Base-by-base conservation (phyloP, 2,329 filamentous ascomycete genomes). In the Claviceps sp. region DNA sequence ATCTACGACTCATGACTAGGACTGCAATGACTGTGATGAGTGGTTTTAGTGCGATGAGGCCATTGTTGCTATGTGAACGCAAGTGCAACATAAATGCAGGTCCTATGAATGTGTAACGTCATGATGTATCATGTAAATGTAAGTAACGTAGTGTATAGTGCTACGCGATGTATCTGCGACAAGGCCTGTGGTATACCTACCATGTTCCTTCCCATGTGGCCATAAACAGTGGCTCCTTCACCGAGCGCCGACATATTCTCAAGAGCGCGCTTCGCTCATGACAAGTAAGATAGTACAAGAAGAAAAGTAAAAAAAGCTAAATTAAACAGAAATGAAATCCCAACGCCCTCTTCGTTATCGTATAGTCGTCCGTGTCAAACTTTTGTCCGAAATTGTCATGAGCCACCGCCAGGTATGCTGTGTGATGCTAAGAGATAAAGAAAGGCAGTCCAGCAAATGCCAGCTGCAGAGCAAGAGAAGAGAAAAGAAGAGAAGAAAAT, bases 381-480 rank as follows among this genome's bases (percentile, higher is more conserved):
- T 53, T 49, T 44, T 54, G 7, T n/a, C 55, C 44, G 53, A 57
- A 61, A 47, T 55, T 49, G 40, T 61, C 49, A 54, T 38, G 51
- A 54, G 49, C 58, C 57, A 55, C 57, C 57, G 54, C 52, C 42
- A 60, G 63, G 64, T 65, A 66, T 66, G 60, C 59, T 63, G 51
- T 51, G 30, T 11, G 9, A 34, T 34, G 9, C 30, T 4, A 11
- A 34, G 9, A 55, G 55, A 56, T 53, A 36, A 49, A 16, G 38
- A 43, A 30, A 3, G 30, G 16, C 24, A 37, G 45, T 11, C 24
- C 24, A 42, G n/a, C 42, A 43, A 47, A 37, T 50, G 47, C 42
- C 38, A 34, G n/a, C n/a, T 16, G 38, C n/a, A n/a, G 38, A n/a
- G 38, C 5, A 38, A 47, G 37, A 42, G 9, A n/a, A 30, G 24